These are phyloP conservation scores for Thalia dealbata DNA, from an alignment of 176 grass and related monocot genomes.

Conservation along the genomic window DNA sequence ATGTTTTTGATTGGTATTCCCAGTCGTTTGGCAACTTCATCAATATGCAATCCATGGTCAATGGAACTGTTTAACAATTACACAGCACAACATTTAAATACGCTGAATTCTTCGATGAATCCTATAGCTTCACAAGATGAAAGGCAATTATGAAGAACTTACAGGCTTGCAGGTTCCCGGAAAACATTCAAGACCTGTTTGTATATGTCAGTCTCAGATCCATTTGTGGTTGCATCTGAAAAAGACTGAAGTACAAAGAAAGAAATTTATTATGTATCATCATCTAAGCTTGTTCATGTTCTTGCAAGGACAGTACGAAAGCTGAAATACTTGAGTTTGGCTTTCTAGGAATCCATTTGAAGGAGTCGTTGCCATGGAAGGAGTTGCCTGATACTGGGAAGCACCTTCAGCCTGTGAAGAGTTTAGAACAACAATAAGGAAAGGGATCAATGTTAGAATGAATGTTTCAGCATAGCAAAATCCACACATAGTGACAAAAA, in stretches of 20 bases:
- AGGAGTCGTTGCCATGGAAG: conserved; percentile 23
- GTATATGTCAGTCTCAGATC: conserved; percentile 44
- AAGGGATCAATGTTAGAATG: not conserved
- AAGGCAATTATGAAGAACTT: conserved; percentile 14
- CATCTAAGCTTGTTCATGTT: not conserved
- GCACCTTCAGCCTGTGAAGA: conserved; percentile 34
- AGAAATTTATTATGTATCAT: not conserved
- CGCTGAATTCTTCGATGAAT: not conserved
- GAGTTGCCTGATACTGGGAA: conserved; percentile 16
- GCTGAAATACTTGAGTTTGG: conserved; percentile 34
- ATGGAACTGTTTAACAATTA: conserved; percentile 28
- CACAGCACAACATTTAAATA: not conserved
- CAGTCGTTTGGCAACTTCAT: conserved; percentile 56
- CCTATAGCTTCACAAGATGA: not conserved
- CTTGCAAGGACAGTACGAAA: conserved; percentile 8
- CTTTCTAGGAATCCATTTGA: conserved; percentile 28
- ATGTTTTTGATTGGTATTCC: conserved; percentile 35
- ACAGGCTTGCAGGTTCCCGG: conserved; percentile 71
- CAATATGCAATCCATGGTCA: conserved; percentile 73
- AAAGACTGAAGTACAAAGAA: conserved; percentile 19
- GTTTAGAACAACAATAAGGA: not conserved
- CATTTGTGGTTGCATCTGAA: conserved; percentile 6
- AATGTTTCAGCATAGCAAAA: not conserved
- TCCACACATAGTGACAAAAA: not conserved
- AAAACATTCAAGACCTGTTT: conserved; percentile 58